phyloP scores from a whole-genome alignment of 495 filamentous ascomycete genomes.

The Gamarada debralockiae region DNA sequence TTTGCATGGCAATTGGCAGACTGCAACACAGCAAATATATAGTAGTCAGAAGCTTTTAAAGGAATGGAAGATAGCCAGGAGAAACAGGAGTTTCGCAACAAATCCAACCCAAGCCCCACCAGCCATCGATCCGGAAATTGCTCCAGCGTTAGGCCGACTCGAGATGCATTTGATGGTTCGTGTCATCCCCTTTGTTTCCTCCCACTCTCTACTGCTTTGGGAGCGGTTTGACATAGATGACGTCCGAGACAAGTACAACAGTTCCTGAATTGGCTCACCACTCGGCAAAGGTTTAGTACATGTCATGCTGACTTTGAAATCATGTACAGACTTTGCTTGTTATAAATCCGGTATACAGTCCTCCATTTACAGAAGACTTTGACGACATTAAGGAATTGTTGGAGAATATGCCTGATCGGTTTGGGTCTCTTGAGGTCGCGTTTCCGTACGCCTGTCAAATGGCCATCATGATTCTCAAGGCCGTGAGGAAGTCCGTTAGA shows the following conservation, averaged over 20 bases:
- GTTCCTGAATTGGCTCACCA: no score
- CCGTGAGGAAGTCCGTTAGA: conserved; percentile 16
- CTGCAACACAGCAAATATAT: conserved; percentile 17
- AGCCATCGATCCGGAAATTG: conserved; percentile 16
- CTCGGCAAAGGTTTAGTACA: no score
- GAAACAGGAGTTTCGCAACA: conserved; percentile 6
- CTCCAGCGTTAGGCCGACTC: conserved; percentile 13
- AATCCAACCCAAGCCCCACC: conserved; percentile 11
- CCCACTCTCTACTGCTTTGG: no score
- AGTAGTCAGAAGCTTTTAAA: conserved; percentile 20
- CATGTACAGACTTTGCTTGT: conserved; percentile 21
- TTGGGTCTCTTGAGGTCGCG: conserved; percentile 16
- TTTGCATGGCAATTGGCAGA: conserved; percentile 17
- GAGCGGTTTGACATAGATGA: no score
- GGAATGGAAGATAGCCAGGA: not conserved
- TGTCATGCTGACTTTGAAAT: no score
- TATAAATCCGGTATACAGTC: conserved; percentile 15
- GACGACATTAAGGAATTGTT: conserved; percentile 12
- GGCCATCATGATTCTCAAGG: conserved; percentile 15
- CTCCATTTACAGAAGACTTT: conserved; percentile 14
- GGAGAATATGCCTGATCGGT: conserved; percentile 21
- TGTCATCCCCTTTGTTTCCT: no score
- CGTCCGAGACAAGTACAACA: no score
- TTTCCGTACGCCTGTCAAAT: conserved; percentile 17
- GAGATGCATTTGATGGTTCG: conserved; percentile 15